Percentiles rank a stretch among this genome's conserved stretches.
phyloP scores from a whole-genome alignment of 1,139 yeast genomes.

The Nematodospora anomalae region DNA sequence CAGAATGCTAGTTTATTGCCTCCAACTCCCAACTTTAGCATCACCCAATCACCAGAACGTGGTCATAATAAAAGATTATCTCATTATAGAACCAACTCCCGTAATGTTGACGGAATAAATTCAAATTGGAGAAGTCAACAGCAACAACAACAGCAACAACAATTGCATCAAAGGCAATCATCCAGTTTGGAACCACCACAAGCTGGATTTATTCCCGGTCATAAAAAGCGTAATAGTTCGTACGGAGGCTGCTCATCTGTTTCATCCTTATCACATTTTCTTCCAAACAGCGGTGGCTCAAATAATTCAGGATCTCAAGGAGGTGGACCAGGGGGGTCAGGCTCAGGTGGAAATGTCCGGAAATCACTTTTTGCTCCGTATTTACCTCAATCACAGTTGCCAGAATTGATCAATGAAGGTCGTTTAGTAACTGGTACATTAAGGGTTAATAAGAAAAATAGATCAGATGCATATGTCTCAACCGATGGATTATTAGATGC shows the following conservation, averaged over 20 bases:
- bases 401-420: constrained; percentile 87
- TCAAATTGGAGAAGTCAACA: constrained; percentile 64
- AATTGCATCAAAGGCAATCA: constrained; percentile 26
- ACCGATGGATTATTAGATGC: constrained; percentile 95
- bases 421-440: constrained; percentile 88
- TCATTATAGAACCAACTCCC: constrained; percentile 56
- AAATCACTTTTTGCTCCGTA: constrained; percentile 95
- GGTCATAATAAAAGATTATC: constrained; percentile 47
- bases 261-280: constrained; percentile 53
- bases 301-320: constrained; percentile 5
- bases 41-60: constrained; percentile 43
- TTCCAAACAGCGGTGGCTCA: constrained; percentile 23
- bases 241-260: constrained; percentile 62
- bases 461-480: constrained; percentile 96
- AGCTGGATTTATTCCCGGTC: constrained; percentile 71
- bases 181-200: constrained; percentile 49
- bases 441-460: constrained; percentile 90
- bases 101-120: constrained; percentile 49
- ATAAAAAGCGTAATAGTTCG: constrained; percentile 66
- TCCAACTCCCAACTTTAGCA: constrained; percentile 47
- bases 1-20: constrained; percentile 31
- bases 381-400: constrained; percentile 88
- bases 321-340: constrained; percentile 22
- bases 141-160: constrained; percentile 17
- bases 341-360: constrained; percentile 42